These are phyloP conservation scores for Coniella vitis DNA, from an alignment of 2,329 filamentous ascomycete species.

Conservation along the genomic window DNA sequence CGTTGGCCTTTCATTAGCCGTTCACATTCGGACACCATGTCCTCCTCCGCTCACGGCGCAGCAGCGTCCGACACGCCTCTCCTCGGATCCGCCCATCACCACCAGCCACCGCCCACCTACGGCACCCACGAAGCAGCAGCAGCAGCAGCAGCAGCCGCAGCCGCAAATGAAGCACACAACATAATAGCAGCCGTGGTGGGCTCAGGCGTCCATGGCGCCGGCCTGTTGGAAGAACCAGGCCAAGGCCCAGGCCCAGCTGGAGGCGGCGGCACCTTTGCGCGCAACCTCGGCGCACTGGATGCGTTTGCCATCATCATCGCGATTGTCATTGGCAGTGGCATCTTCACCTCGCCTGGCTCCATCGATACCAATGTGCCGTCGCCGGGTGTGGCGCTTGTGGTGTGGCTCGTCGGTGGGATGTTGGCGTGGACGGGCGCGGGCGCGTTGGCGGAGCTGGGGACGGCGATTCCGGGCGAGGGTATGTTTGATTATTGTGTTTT, in stretches of 20 bases:
- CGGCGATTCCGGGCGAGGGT: slow-evolving; percentile 56
- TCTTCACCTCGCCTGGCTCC: slow-evolving; percentile 57
- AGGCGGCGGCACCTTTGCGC: slow-evolving; percentile 29
- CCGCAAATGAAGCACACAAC: too few species aligned
- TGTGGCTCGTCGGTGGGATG: slow-evolving; percentile 56
- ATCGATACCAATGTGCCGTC: slow-evolving; percentile 59
- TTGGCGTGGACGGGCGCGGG: slow-evolving; percentile 58
- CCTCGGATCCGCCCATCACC: too few species aligned
- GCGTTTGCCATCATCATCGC: slow-evolving; percentile 55
- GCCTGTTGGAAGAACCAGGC: not conserved
- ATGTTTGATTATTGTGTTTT: slow-evolving; percentile 4
- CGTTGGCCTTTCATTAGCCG: too few species aligned
- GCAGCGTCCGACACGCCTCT: too few species aligned
- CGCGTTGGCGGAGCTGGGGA: slow-evolving; percentile 57
- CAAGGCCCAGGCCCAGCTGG: slow-evolving; percentile 1
- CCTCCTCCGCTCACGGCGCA: too few species aligned
- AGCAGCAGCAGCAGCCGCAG: too few species aligned
- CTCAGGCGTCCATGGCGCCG: not conserved
- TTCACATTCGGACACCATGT: too few species aligned
- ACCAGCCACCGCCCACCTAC: too few species aligned
- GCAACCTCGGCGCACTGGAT: slow-evolving; percentile 40
- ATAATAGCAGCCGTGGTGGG: too few species aligned
- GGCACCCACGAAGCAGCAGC: too few species aligned
- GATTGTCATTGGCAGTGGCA: slow-evolving; percentile 57
- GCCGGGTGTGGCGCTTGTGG: slow-evolving; percentile 47